A percentile compares a stretch with the other conserved stretches of the same genome.
phyloP scores from a whole-genome alignment of 208 protist species.

The Acanthamoeba triangularis region DNA sequence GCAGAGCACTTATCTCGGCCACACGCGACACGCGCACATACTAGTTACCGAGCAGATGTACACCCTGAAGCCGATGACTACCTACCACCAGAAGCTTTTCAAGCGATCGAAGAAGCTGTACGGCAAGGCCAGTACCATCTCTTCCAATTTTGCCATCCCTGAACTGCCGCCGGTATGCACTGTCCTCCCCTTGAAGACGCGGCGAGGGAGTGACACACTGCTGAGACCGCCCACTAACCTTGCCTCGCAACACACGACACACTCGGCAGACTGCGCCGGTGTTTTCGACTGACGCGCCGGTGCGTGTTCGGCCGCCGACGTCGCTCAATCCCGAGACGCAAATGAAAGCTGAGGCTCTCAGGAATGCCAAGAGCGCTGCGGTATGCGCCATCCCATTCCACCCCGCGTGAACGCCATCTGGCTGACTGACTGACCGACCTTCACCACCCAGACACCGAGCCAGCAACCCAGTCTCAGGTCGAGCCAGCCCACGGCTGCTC shows the following conservation, averaged over 20 bases:
- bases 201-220: background rate
- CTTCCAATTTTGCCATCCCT: constrained; percentile 43
- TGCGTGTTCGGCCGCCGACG: constrained; percentile 44
- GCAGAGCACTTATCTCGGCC: background rate
- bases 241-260: background rate
- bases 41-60: constrained; percentile 57
- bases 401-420: too few species aligned
- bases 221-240: background rate
- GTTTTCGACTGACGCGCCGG: background rate
- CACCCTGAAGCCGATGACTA: constrained; percentile 62
- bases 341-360: constrained; percentile 18
- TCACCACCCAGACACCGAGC: background rate
- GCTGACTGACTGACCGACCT: background rate
- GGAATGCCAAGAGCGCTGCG: background rate
- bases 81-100: constrained; percentile 63
- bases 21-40: too few species aligned
- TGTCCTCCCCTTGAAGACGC: background rate
- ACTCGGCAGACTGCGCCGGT: background rate
- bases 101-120: constrained; percentile 58
- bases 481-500: background rate
- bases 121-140: background rate
- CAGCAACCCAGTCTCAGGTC: background rate
- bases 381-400: background rate
- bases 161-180: background rate
- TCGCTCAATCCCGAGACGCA: constrained; percentile 56